phyloP scores from a whole-genome alignment of 345 rosid species.

The Hypericum androsaemum region DNA sequence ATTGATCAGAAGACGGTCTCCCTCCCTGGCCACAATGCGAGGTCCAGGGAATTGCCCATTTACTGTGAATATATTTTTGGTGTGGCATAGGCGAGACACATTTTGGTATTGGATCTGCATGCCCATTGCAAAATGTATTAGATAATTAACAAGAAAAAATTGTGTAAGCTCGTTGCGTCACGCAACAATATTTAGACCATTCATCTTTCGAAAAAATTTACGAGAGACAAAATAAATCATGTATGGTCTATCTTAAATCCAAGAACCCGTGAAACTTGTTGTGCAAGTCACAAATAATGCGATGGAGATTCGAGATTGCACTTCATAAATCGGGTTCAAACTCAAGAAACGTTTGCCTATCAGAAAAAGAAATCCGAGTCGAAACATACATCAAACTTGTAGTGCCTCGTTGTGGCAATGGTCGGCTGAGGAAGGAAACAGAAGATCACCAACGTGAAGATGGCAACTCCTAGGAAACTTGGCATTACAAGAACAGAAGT shows the following conservation, averaged over 20 bases:
- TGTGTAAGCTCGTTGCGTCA: no score
- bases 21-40: conserved; percentile 21
- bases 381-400: conserved; percentile 16
- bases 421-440: conserved; percentile 5
- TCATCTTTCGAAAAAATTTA: no score
- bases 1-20: conserved; percentile 16
- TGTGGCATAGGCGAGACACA: conserved; percentile 22
- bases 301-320: no score
- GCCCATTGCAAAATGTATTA: background rate
- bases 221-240: no score
- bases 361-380: background rate
- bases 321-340: no score
- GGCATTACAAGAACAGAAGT: conserved; percentile 24
- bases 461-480: conserved; percentile 7
- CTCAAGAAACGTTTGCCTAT: no score
- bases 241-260: no score
- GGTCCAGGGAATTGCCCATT: conserved; percentile 24
- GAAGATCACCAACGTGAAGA: conserved; percentile 3
- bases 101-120: conserved; percentile 18
- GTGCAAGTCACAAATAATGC: no score
- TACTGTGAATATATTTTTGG: conserved; percentile 18
- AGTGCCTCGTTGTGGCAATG: conserved; percentile 16
- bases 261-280: no score
- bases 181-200: no score
- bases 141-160: background rate